These are phyloP conservation scores for Fusarium kyushuense DNA, from an alignment of 2,329 filamentous ascomycete species.

Conservation along the genomic window DNA sequence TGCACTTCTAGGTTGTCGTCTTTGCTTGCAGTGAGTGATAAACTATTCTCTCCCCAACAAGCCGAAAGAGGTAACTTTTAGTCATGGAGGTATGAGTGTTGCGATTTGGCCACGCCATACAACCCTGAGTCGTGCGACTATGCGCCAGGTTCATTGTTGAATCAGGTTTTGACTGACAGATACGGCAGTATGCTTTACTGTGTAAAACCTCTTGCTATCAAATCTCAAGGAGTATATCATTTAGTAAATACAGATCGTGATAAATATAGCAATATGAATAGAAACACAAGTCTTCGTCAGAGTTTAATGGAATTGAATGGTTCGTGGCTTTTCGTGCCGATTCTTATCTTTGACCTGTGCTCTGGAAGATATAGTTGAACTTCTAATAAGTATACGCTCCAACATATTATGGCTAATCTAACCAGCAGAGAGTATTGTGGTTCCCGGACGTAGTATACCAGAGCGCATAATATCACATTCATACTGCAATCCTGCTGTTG, in stretches of 20 bases:
- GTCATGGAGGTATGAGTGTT: neutral
- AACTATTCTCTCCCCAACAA: neutral
- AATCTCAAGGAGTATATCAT: neutral
- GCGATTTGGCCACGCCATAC: neutral
- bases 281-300: neutral
- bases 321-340: neutral
- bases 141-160: neutral
- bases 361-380: neutral
- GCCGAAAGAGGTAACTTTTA: neutral
- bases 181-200: neutral
- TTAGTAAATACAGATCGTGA: neutral
- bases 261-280: neutral
- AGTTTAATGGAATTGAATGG: too few relatives aligned
- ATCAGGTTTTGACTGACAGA: neutral
- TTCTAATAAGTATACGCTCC: neutral
- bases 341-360: neutral
- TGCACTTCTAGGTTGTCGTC: neutral
- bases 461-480: neutral
- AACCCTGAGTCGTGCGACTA: neutral
- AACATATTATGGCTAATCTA: neutral
- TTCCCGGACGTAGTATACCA: too few relatives aligned
- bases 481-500: too few relatives aligned
- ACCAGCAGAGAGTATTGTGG: neutral
- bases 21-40: neutral
- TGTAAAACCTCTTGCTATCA: too few relatives aligned